A percentile compares a stretch with the other conserved stretches of the same genome.
Conservation (phyloP, 1,284 basidiomycete species). For the Mrakiaceae sp. region DNA sequence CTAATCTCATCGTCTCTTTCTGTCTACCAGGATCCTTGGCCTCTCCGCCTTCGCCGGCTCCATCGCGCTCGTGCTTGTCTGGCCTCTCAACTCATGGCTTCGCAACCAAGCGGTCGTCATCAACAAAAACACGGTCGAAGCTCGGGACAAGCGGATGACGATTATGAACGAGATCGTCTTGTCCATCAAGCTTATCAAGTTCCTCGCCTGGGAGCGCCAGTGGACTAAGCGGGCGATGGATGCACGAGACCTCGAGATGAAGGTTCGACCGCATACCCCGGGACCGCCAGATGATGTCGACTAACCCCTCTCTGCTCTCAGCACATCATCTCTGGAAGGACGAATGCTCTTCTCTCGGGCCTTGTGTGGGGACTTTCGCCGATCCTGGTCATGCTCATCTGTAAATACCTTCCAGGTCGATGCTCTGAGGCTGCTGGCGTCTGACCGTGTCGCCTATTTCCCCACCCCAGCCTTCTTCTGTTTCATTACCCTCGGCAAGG, state of each 20-base stretch:
- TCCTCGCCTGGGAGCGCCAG: constrained; percentile 35
- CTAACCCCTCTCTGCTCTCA: no score
- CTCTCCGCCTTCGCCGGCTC: constrained; percentile 75
- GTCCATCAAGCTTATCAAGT: constrained; percentile 42
- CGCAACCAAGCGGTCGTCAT: constrained; percentile 37
- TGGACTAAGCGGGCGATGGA: constrained; percentile 32
- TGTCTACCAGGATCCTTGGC: constrained; percentile 48
- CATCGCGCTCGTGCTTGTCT: constrained; percentile 54
- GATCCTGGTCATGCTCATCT: constrained; percentile 18
- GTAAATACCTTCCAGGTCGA: no score
- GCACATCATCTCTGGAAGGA: neutral
- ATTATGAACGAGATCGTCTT: constrained; percentile 56
- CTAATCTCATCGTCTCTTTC: neutral
- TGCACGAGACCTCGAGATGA: constrained; percentile 22
- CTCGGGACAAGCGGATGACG: constrained; percentile 72
- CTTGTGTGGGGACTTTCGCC: constrained; percentile 30
- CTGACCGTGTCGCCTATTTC: constrained; percentile 23
- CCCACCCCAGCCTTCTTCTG: constrained; percentile 34
- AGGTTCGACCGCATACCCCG: neutral
- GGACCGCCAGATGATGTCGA: constrained; percentile 12
- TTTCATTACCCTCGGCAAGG: constrained; percentile 34
- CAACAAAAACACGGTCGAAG: constrained; percentile 56
- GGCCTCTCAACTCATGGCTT: constrained; percentile 39
- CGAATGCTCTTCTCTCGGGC: constrained; percentile 10
- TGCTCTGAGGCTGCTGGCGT: constrained; percentile 12